Conservation (phyloP, 768 basidiomycete species). For the Termitomyces sp. region DNA sequence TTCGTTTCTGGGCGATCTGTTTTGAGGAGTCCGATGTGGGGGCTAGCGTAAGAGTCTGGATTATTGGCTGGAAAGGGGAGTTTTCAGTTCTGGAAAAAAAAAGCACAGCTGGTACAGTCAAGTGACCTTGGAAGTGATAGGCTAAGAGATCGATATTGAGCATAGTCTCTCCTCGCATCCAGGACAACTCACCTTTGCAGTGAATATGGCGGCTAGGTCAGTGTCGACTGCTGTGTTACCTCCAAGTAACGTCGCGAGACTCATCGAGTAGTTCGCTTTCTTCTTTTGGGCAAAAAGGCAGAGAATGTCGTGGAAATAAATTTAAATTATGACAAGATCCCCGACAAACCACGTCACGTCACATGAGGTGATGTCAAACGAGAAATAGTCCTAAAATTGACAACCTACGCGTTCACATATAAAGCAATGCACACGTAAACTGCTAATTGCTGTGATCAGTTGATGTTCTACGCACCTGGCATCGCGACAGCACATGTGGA, state of each 20-base stretch:
- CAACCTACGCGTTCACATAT: too few species aligned
- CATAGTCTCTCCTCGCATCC: background rate
- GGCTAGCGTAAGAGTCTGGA: slow-evolving; percentile 8
- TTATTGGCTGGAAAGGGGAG: slow-evolving; percentile 7
- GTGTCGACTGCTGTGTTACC: slow-evolving; percentile 39
- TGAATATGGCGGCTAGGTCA: slow-evolving; percentile 62
- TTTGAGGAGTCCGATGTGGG: slow-evolving; percentile 19
- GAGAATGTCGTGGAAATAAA: too few species aligned
- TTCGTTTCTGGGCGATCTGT: slow-evolving; percentile 24
- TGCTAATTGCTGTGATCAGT: too few species aligned
- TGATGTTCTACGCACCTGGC: too few species aligned
- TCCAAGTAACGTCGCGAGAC: slow-evolving; percentile 48
- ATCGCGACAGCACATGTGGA: too few species aligned
- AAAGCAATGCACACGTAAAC: too few species aligned
- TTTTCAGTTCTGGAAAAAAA: background rate
- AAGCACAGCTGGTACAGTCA: background rate
- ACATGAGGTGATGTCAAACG: too few species aligned
- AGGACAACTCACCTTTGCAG: slow-evolving; percentile 36
- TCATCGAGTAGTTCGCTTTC: slow-evolving; percentile 29
- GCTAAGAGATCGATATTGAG: slow-evolving; percentile 3
- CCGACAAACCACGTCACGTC: too few species aligned
- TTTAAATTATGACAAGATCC: too few species aligned
- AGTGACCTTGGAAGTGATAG: slow-evolving; percentile 7
- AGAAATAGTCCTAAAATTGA: too few species aligned
- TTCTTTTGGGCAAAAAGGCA: too few species aligned